Evolutionary conservation across 2,329 filamentous ascomycete genomes (phyloP).

Genomic region (Curvularia hawaiiensis): DNA sequence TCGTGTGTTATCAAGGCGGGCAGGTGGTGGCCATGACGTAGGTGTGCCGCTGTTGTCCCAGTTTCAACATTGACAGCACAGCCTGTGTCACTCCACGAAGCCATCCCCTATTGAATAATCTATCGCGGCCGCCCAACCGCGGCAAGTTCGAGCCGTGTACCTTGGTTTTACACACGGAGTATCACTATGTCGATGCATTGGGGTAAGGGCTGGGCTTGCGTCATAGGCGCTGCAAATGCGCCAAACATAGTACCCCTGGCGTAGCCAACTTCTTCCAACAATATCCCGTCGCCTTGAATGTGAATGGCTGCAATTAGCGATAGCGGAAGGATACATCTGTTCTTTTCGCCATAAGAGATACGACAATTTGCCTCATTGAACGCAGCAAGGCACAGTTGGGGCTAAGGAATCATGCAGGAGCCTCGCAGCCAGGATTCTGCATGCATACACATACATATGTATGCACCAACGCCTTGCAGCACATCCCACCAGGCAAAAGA

Average conservation of each 20-base stretch:
- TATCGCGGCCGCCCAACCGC: slow-evolving; percentile 21
- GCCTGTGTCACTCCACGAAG: slow-evolving; percentile 12
- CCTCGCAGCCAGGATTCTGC: background rate
- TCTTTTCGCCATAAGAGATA: background rate
- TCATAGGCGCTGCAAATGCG: background rate
- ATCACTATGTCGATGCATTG: slow-evolving; percentile 2
- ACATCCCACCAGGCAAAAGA: background rate
- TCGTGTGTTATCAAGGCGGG: slow-evolving; percentile 18
- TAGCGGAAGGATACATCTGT: background rate
- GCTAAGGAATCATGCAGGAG: background rate
- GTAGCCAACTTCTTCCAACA: background rate
- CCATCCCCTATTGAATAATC: slow-evolving; percentile 20
- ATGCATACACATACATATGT: background rate
- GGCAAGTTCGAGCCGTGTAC: slow-evolving; percentile 16
- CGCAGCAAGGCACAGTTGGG: background rate
- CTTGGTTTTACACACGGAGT: slow-evolving; percentile 3
- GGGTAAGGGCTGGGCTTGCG: slow-evolving; percentile 8
- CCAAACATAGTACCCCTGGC: background rate
- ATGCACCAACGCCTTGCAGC: background rate
- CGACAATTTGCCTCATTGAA: background rate
- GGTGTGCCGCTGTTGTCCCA: slow-evolving; percentile 17
- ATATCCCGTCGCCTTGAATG: background rate
- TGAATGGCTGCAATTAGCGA: background rate
- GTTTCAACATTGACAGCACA: slow-evolving; percentile 14
- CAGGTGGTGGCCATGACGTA: slow-evolving; percentile 25